Evolutionary conservation across 306 rosid genomes (phyloP), one percentile per base, ranked within the genome.

Genomic region (Hylodesmum podocarpum): DNA sequence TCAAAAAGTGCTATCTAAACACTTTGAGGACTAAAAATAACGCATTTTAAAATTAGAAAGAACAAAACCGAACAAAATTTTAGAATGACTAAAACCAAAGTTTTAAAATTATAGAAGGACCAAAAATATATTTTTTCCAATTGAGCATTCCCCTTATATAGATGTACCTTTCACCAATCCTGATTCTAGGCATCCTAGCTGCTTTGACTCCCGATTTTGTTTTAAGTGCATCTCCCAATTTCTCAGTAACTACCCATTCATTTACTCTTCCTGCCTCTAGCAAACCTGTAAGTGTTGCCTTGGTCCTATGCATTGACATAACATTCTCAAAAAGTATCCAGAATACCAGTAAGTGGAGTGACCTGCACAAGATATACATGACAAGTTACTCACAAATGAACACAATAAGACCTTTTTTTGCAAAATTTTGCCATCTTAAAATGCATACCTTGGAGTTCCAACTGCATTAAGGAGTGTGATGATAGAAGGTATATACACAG

Each of bases 281-380:
- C 85, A 92, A 81, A 69, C 98, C 98, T 55, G 88, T 90, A 50
- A 94, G 12, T 46, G 98, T 90, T 33, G 98, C 98, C 84, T 84
- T 94, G 1, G 97, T 92, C 59, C 97, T 93, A 82, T 92, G 98
- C 82, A 92, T 80, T 37, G 98, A 92, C 98, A 92, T 94, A 62
- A 94, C 97, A 62, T 94, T 94, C 83, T 94, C 97, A 66, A 92
- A 94, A 15, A 90, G 95, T 72, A 94, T 89, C 98, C 97, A 94
- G 82, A 94, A 92, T 67, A 92, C 74, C 78, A 92, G 5, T 27
- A 94, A 82, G 87, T 94, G 97, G 77, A 90, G 73, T 81, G 97
- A 94, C 81, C 96, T 94, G 91, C 80, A 51, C 55, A 80, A 53
- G 11, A 70, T 66, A 50, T 44, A 4, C 39, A 40, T 61, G 22